Conservation (phyloP, 73 alveolate species). For the Symbiodinium pilosum region DNA sequence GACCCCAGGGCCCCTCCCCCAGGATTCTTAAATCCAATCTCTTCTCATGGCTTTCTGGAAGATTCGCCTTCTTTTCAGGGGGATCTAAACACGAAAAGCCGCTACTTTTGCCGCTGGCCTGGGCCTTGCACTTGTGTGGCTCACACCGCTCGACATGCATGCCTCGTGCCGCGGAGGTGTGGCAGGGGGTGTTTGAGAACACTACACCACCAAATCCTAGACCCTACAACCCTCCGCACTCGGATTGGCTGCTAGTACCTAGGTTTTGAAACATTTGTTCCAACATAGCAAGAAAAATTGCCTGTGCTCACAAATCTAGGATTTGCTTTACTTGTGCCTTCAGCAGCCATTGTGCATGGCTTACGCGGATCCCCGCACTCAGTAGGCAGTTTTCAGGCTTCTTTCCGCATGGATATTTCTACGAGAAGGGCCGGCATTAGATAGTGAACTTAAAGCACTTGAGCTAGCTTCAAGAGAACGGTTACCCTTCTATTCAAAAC, state of each 20-base stretch:
- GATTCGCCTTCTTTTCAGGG: neutral
- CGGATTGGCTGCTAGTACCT: neutral
- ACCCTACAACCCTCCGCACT: neutral
- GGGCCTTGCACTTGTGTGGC: neutral
- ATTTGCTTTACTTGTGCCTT: neutral
- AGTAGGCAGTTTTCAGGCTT: neutral
- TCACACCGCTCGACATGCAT: neutral
- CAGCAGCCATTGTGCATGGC: neutral
- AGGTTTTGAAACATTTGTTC: neutral
- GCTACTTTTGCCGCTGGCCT: neutral
- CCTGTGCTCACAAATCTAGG: neutral
- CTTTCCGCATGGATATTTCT: neutral
- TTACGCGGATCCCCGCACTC: neutral
- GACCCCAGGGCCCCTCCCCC: neutral
- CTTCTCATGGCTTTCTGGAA: neutral
- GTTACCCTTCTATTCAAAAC: neutral
- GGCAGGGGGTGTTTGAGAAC: neutral
- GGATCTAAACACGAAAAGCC: neutral
- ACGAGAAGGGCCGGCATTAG: neutral
- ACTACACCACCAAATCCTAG: neutral
- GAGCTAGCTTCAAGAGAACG: neutral
- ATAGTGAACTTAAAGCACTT: neutral
- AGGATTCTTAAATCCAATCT: neutral
- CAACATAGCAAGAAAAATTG: neutral
- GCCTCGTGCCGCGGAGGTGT: neutral